Evolutionary conservation across 2,329 filamentous ascomycete species (phyloP), one percentile per base, ranked within the genome.

Genomic region (Alternaria triticimaculans): DNA sequence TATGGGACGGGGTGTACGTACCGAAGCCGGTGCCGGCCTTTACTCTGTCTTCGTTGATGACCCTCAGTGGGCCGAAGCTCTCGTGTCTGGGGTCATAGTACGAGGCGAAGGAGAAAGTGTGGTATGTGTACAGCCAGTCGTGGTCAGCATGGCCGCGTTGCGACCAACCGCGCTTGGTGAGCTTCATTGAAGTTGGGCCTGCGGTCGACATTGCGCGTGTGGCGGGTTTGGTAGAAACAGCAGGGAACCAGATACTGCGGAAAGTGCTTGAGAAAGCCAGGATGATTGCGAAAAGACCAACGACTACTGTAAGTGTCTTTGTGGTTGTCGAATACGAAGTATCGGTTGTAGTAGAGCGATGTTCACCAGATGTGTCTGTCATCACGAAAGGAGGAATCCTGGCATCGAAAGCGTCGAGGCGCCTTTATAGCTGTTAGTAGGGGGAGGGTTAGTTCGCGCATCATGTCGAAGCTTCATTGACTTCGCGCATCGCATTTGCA

Each of bases 11-110:
- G 20, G 6, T 49, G 26, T 41, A 54, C 63, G 12, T 57, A 60
- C 63, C 92, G 82, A 97, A 97, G 5, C 93, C 93, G 10, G 86
- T 88, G 63, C 88, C 87, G 26, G 89, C 83, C 73, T 88, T 87
- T 33, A 97, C 93, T 33, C 92, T 90, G 79, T 97, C 93, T 82
- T 97, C 93, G 76, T 97, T 97, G 74, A 97, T 89, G 43, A 97
- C 93, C 60, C 93, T 89, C 50, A 97, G 86, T 25, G 90, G 87
- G 8, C 94, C 93, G 76, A 92, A 96, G 66, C 87, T 85, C 49
- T 86, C 86, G 82, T 89, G 91, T 25, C 81, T 78, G 2, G 91
- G 90, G 76, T 93, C 86, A 79, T 89, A 89, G 81, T 90, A 90
- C 43, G 81, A 85, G 45, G 92, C 92, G 80, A 97, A 96, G 73